Base-by-base conservation (phyloP, 2,329 filamentous ascomycete genomes). In the Aureobasidium namibiae region DNA sequence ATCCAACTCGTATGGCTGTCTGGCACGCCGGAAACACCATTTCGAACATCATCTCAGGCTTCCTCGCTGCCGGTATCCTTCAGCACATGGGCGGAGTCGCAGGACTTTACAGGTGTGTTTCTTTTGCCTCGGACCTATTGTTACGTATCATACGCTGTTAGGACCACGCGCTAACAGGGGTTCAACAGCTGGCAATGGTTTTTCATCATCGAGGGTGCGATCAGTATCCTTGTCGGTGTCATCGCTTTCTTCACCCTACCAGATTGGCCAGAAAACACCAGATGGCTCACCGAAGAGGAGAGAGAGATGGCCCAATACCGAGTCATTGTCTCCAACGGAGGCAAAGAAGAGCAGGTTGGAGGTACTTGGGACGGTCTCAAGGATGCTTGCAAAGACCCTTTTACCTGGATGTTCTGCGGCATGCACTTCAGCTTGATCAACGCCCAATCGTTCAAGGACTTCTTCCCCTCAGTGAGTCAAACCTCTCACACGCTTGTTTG, bases 201-300 rank as follows among this genome's bases (percentile, higher is more conserved):
- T 9, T 71, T 72, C 36, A 74, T 74, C 61, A 75, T 79, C 70
- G 72, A 76, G 11, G 69, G 72, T 13, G 66, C 72, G 24, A 61
- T 67, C 13, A 71, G 71, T 14, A 67, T 77, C 29, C 58, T 41
- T 53, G 39, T 45, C 29, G 53, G 39, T 16, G 6, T 57, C 29
- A 24, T 57, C 14, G 39, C 41, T 4, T 57, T 46, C 41, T 45
- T 46, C 18, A 29, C 21, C 14, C 31, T 57, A 3, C 53, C 53
- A 65, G 75, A 82, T 63, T 82, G 79, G 29, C 80, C 80, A 2
- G 72, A 76, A 44, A 80, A 77, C 1, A 81, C 81, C 0, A 72
- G 69, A 31, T 83, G 81, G 80, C 66, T 83, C 0, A 72, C 72
- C 0, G 66, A 76, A 3, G 76, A 82, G 41, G 79, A 82, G 63